phyloP scores from a whole-genome alignment of 768 basidiomycete genomes.

The Tylopilus rubrobrunneus region DNA sequence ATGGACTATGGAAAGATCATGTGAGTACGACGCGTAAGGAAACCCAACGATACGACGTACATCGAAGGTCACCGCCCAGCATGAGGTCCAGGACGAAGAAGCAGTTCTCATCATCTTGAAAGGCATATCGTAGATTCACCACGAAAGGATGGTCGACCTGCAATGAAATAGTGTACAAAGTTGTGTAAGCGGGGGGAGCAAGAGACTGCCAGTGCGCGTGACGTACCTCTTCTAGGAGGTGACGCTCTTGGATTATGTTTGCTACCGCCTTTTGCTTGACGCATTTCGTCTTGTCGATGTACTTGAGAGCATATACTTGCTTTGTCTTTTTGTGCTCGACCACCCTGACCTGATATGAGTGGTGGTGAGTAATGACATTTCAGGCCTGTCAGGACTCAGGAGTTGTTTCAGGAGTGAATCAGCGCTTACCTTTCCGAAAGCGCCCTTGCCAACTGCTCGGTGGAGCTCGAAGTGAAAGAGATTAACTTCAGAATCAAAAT shows the following conservation, averaged over 20 bases:
- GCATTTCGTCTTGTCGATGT: conserved; percentile 94
- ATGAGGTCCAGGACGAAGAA: conserved; percentile 98
- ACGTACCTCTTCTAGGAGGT: conserved; percentile 85
- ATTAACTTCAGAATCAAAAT: conserved; percentile 79
- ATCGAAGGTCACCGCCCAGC: conserved; percentile 91
- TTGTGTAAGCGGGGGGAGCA: conserved; percentile 13
- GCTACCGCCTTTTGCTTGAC: conserved; percentile 88
- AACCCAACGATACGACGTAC: conserved; percentile 42
- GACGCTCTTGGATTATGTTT: conserved; percentile 91
- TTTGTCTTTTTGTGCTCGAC: conserved; percentile 95
- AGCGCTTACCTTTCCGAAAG: conserved; percentile 86
- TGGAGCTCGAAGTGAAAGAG: conserved; percentile 97
- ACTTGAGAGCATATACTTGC: conserved; percentile 92
- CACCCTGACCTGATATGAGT: conserved; percentile 72
- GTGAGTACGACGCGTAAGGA: neutral
- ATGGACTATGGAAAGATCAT: conserved; percentile 55
- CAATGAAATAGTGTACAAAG: conserved; percentile 1
- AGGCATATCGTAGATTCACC: conserved; percentile 90
- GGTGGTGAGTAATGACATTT: neutral
- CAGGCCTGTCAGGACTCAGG: neutral
- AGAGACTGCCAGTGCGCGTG: neutral
- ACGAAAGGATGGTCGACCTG: conserved; percentile 88
- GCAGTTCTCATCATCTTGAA: conserved; percentile 96
- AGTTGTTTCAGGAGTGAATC: conserved; percentile 1
- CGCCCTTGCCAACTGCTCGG: conserved; percentile 93